These are phyloP conservation scores for Umbelopsis sp. DNA, from an alignment of 192 early-diverging fungal species.

Conservation along the genomic window DNA sequence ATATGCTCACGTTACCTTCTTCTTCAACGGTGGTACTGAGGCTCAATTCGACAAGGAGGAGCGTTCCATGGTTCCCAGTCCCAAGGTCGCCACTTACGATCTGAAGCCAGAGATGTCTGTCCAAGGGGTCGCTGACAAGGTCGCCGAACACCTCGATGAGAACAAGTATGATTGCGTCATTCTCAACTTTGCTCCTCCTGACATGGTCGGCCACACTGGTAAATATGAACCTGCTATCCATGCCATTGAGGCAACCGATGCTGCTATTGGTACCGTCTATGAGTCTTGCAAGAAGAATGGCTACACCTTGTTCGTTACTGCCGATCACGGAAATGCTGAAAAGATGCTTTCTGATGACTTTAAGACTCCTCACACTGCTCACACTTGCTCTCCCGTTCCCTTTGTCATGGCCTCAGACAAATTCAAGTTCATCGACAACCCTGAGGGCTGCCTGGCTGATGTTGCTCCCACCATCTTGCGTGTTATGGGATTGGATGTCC, in stretches of 20 bases:
- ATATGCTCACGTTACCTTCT: slow-evolving; percentile 99
- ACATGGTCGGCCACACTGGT: slow-evolving; percentile 98
- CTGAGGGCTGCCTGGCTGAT: slow-evolving; percentile 84
- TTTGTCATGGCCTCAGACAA: slow-evolving; percentile 82
- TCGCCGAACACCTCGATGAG: slow-evolving; percentile 76
- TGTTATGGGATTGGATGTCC: slow-evolving; percentile 89
- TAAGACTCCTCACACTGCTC: slow-evolving; percentile 92
- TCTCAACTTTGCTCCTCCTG: slow-evolving; percentile 99
- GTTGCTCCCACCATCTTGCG: slow-evolving; percentile 96
- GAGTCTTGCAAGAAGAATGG: slow-evolving; percentile 89
- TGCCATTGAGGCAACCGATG: slow-evolving; percentile 94
- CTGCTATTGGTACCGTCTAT: slow-evolving; percentile 91
- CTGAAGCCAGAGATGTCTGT: slow-evolving; percentile 95
- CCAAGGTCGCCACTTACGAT: slow-evolving; percentile 98
- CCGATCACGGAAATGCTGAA: slow-evolving; percentile 99
- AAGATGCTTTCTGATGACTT: slow-evolving; percentile 92
- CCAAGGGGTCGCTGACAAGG: slow-evolving; percentile 84
- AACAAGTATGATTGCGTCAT: slow-evolving; percentile 93
- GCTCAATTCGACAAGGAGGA: slow-evolving; percentile 88
- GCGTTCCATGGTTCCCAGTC: slow-evolving; percentile 87
- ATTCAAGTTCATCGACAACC: slow-evolving; percentile 54
- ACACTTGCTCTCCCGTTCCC: slow-evolving; percentile 90
- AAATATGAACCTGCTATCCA: slow-evolving; percentile 88
- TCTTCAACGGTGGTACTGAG: slow-evolving; percentile 99
- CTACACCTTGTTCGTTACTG: slow-evolving; percentile 92